A percentile compares a stretch with the other conserved stretches of the same genome.
phyloP scores from a whole-genome alignment of 495 filamentous ascomycete species.

The Hypomontagnella submonticulosa region DNA sequence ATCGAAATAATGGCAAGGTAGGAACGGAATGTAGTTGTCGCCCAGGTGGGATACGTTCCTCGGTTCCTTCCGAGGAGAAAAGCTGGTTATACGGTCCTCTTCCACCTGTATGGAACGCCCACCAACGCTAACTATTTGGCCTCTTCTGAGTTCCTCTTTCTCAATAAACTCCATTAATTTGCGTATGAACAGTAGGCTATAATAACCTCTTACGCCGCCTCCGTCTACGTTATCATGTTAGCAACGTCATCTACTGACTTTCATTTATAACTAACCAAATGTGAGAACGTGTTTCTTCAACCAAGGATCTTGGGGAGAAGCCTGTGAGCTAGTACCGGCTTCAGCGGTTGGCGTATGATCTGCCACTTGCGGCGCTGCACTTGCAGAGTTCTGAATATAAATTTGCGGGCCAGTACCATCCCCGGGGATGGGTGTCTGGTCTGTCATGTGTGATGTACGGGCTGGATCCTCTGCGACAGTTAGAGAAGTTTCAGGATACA shows the following conservation, averaged over 20 bases:
- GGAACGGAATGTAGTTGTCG: constrained; percentile 21
- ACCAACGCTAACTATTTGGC: neutral
- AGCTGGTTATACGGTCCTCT: constrained; percentile 2
- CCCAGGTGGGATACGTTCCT: constrained; percentile 8
- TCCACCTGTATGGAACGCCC: no score
- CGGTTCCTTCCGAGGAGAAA: constrained; percentile 14
- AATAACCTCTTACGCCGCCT: constrained; percentile 22
- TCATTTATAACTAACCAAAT: constrained; percentile 27
- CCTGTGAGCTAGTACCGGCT: neutral
- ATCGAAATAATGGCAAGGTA: constrained; percentile 62
- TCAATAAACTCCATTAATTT: constrained; percentile 13
- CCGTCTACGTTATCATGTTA: constrained; percentile 14
- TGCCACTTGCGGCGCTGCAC: neutral
- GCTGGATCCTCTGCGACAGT: no score
- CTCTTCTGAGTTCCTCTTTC: neutral
- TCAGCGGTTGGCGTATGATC: neutral
- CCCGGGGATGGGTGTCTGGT: no score
- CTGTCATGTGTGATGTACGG: no score
- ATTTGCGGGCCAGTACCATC: no score
- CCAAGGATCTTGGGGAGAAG: constrained; percentile 1
- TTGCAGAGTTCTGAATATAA: no score
- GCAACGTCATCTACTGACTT: no score
- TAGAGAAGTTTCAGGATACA: no score
- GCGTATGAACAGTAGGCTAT: constrained; percentile 20
- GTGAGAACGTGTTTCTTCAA: constrained; percentile 16